Evolutionary conservation across 441 rosid genomes (phyloP), one percentile per base, ranked within the genome.

Genomic region (Daphne laureola): DNA sequence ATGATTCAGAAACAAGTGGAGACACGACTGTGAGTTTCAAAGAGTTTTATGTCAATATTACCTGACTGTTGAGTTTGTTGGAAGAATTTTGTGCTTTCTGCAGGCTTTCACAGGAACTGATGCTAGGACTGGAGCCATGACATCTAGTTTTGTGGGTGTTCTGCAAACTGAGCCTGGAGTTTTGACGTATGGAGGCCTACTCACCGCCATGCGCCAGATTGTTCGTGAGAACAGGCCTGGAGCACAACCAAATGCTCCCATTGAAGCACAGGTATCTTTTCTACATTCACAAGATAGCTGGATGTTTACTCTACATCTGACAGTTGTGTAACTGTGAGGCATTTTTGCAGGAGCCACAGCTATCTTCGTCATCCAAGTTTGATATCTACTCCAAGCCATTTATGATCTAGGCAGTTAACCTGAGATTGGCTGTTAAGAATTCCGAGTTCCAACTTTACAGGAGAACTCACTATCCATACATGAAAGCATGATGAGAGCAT

Each of bases 71-170:
- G 8, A 7, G 17, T 14, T 14, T 1, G 27, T 14, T 18, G 47
- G 47, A 48, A 17, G 36, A 6, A 21, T 35, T 40, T 21, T 26
- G 43, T 54, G 65, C 11, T 6, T 31, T 31, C 38, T 31, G 25
- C 71, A 90, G 97, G 83, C 84, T n/a, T 79, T 90, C 51, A 67
- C 89, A 14, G 79, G 83, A 12, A 60, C 55, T 18, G 69, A 62
- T 57, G 58, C 73, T n/a, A 57, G 72, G 48, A 77, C 80, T 0
- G 98, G 96, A 23, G 96, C 90, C 9, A 56, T 83, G 79, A 87
- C 96, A 4, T 81, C 73, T 55, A 77, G 86, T 78, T 87, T 90
- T 70, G 80, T 87, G 23, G 80, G 83, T 48, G 83, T 90, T 3
- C 73, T 87, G 59, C 74, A 74, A 49, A 81, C 71, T 3, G 88